Percentiles rank a stretch among this genome's conserved stretches.
Conservation (phyloP, 805 yeast species). For the Metschnikowia lochheadii region DNA sequence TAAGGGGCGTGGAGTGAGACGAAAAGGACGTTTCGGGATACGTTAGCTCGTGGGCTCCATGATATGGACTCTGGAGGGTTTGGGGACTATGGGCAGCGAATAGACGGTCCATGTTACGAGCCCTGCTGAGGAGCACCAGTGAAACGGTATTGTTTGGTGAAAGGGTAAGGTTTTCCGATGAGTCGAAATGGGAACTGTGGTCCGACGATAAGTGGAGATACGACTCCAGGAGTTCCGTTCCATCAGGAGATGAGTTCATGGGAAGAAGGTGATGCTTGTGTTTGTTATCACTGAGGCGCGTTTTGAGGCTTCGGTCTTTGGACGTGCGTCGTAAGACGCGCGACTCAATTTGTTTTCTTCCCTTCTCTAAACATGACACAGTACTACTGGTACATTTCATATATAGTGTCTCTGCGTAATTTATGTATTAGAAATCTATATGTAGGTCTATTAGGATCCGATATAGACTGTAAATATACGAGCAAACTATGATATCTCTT, state of each 20-base stretch:
- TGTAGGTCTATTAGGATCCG: too few species aligned
- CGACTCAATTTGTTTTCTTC: background rate
- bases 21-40: conserved; percentile 1
- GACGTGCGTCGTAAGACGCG: conserved; percentile 1
- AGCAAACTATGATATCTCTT: too few species aligned
- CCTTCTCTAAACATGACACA: too few species aligned
- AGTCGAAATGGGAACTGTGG: conserved; percentile 13
- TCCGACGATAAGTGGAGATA: conserved; percentile 27
- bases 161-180: conserved; percentile 6
- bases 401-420: too few species aligned
- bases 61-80: background rate
- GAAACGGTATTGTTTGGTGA: conserved; percentile 2
- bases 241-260: conserved; percentile 7
- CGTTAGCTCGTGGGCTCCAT: background rate
- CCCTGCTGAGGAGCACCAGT: conserved; percentile 5
- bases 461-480: too few species aligned
- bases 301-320: conserved; percentile 1
- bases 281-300: conserved; percentile 1
- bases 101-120: conserved; percentile 6
- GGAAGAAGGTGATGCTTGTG: background rate
- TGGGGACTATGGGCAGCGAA: background rate
- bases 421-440: too few species aligned
- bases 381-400: too few species aligned
- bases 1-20: conserved; percentile 10
- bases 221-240: conserved; percentile 24